Evolutionary conservation across 176 grass and related monocot genomes (phyloP), one percentile per base, ranked within the genome.

Genomic region (Hsuehochloa calcarea): DNA sequence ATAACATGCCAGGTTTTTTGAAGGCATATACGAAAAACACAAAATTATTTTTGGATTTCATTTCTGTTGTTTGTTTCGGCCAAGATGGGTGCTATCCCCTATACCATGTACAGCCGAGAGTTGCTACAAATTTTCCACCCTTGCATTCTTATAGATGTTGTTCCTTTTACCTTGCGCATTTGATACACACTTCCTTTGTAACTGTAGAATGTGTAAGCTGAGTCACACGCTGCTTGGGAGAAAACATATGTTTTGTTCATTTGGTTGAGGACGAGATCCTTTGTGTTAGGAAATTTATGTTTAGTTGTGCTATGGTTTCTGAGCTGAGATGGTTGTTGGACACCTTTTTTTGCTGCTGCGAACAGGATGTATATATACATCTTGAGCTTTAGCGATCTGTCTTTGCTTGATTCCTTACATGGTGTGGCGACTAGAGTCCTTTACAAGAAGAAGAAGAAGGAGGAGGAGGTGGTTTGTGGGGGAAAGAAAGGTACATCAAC

Each of bases 1-100:
- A 26, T 80, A 80, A 19, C 65, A 73, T 87, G 87, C 87, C 81
- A 85, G 67, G 1, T 87, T 84, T 82, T 89, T 86, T 65, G 2
- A 46, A 77, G 90, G 87, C 87, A 84, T 75, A 77, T 26, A 75
- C 10, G 62, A 43, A 56, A 62, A 59, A 65, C 17, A 82, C 3
- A 75, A 77, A 40, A 66, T 64, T 70, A 5, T 58, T 60, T 79
- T 65, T 60, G 1, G 1, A 35, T 79, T 84, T 64, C 40, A 8
- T 55, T 85, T 84, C 66, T 85, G 45, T 26, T 87, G 27, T 47
- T 22, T 87, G 45, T 49, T 74, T 37, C 3, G 67, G 55, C 38
- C 8, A 45, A 59, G 69, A 65, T 65, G 68, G 70, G 45, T 87
- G 84, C 80, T 44, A 71, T 72, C 74, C 23, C 63, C 75, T 71